Conservation (phyloP, 176 grass and related monocot species). For the Juncus inflexus region DNA sequence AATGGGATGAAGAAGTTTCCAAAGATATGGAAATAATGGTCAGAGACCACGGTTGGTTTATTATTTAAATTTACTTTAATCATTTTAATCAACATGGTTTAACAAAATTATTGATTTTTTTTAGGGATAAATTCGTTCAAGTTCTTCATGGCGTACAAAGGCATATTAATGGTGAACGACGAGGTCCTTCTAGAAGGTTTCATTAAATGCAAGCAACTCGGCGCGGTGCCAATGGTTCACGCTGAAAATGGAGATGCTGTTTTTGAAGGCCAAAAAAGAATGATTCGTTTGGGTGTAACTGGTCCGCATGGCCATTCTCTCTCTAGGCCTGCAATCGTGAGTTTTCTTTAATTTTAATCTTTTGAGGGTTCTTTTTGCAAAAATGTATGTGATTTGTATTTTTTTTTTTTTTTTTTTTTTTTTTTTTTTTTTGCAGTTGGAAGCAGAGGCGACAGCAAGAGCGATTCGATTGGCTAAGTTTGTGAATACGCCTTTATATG, state of each 20-base stretch:
- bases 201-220: conserved; percentile 89
- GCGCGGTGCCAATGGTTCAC: conserved; percentile 95
- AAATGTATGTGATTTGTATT: no score
- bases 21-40: conserved; percentile 96
- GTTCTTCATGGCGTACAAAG: conserved; percentile 99
- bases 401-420: conserved; percentile 25
- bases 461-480: conserved; percentile 81
- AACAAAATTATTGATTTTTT: no score
- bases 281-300: conserved; percentile 94
- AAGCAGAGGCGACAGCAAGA: conserved; percentile 88
- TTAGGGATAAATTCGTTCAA: conserved; percentile 90
- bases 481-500: conserved; percentile 78
- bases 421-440: conserved; percentile 46
- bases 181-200: conserved; percentile 88
- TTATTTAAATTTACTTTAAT: no score
- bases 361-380: background rate
- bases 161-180: conserved; percentile 78
- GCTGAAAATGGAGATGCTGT: conserved; percentile 96
- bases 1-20: conserved; percentile 92
- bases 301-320: conserved; percentile 97
- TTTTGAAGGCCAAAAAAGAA: conserved; percentile 78
- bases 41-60: conserved; percentile 59
- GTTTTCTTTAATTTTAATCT: background rate
- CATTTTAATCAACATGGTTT: no score
- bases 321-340: conserved; percentile 91